Evolutionary conservation across 805 yeast species (phyloP).

Genomic region (Alloascoidea hylecoeti): DNA sequence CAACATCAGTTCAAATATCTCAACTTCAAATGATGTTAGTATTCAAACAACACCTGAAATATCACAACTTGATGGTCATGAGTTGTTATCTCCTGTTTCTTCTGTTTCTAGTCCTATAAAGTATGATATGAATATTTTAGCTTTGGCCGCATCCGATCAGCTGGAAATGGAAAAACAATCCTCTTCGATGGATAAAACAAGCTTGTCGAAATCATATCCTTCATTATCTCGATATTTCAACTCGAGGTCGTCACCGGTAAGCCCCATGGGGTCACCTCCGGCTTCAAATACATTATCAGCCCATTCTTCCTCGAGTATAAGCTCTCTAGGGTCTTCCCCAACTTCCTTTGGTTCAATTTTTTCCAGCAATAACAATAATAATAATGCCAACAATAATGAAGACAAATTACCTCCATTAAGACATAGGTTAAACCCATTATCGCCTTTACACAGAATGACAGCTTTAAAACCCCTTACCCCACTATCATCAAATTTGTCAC

Average conservation of each 20-base stretch:
- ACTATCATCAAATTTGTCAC: no score
- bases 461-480: not conserved
- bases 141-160: slow-evolving; percentile 28
- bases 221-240: not conserved
- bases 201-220: not conserved
- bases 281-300: not conserved
- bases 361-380: not conserved
- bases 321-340: not conserved
- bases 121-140: slow-evolving; percentile 25
- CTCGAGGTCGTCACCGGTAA: not conserved
- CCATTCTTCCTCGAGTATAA: not conserved
- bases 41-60: not conserved
- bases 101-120: not conserved
- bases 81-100: not conserved
- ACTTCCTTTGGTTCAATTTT: not conserved
- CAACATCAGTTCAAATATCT: not conserved
- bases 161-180: slow-evolving; percentile 21
- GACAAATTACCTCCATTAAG: no score
- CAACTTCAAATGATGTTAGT: not conserved
- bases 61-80: not conserved
- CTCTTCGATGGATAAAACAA: not conserved
- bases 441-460: not conserved
- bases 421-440: no score
- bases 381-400: not conserved
- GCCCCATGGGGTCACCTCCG: not conserved